Base-by-base conservation (phyloP, 2,329 filamentous ascomycete species). In the Nemania sp. region DNA sequence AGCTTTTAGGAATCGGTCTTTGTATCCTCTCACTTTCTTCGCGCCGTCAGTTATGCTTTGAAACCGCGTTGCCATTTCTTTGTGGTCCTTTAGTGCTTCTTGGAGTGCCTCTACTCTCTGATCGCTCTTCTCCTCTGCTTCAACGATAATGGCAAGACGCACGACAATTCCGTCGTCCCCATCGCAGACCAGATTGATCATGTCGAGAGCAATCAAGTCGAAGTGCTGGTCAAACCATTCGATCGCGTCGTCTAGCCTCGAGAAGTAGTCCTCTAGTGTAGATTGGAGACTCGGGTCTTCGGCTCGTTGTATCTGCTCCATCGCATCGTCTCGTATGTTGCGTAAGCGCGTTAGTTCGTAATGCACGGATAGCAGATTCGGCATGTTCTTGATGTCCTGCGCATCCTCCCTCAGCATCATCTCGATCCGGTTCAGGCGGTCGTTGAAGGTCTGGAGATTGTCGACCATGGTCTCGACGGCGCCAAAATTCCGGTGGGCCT, bases 191-290 rank as follows among this genome's bases (percentile, higher is more conserved):
- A 97, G 79, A 58, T 86, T 88, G 64, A 99, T 94, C 54, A 99
- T 77, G 67, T 94, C 96, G 72, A 96, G 83, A 59, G 92, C 95
- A 41, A 96, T 85, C 19, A 89, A 82, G 6, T 90, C 92, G 54
- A 99, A 83, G 73, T 97, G 92, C 69, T 96, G 91, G 73, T 99
- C 93, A 68, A 99, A 99, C 86, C 89, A 91, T 62, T 91, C 90
- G 59, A 99, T 87, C 17, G 91, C 88, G 50, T 90, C 86, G 73
- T 97, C 92, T 51, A 99, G 75, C 17, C 88, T 82, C 52, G 86
- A 80, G 71, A 99, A 99, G 73, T 95, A 93, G 70, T 97, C 91
- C 66, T 91, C 86, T 45, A 99, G 75, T 2, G 93, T 97, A 44
- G 83, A 83, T 70, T 93, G 88, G 54, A 94, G 79, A 62, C 89